Evolutionary conservation across 352 stramenopile species (phyloP).

Genomic region (Aphanomyces cochlioides): DNA sequence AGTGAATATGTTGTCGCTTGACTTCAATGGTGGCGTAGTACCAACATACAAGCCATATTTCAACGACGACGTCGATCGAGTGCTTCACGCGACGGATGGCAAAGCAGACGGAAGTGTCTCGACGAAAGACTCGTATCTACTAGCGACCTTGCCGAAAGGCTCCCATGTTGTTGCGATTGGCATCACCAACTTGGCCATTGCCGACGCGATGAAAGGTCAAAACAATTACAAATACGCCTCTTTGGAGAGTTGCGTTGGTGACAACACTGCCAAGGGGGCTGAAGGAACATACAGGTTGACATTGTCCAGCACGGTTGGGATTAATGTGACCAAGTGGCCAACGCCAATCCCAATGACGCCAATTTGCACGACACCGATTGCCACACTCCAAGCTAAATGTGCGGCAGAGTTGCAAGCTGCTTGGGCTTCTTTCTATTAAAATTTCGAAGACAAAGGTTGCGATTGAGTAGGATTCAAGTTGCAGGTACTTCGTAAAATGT

Average conservation of each 20-base stretch:
- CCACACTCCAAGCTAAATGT: background rate
- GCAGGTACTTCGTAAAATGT: too few species aligned
- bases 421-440: too few species aligned
- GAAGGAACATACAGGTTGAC: conserved; percentile 41
- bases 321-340: conserved; percentile 8
- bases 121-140: conserved; percentile 32
- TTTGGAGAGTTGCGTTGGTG: conserved; percentile 39
- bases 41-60: conserved; percentile 35
- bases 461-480: too few species aligned
- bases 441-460: too few species aligned
- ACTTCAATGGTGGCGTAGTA: background rate
- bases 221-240: conserved; percentile 14
- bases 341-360: background rate
- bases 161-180: conserved; percentile 14
- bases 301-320: conserved; percentile 37
- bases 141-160: conserved; percentile 12
- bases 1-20: background rate
- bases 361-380: background rate
- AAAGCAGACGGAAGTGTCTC: conserved; percentile 33
- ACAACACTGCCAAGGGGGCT: conserved; percentile 25
- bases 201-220: background rate
- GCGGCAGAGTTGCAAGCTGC: background rate
- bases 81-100: conserved; percentile 27
- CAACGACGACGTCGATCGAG: conserved; percentile 39
- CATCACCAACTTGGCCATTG: conserved; percentile 12